These are phyloP conservation scores for Pugionium cornutum DNA, from an alignment of 345 rosid genomes.

Conservation along the genomic window DNA sequence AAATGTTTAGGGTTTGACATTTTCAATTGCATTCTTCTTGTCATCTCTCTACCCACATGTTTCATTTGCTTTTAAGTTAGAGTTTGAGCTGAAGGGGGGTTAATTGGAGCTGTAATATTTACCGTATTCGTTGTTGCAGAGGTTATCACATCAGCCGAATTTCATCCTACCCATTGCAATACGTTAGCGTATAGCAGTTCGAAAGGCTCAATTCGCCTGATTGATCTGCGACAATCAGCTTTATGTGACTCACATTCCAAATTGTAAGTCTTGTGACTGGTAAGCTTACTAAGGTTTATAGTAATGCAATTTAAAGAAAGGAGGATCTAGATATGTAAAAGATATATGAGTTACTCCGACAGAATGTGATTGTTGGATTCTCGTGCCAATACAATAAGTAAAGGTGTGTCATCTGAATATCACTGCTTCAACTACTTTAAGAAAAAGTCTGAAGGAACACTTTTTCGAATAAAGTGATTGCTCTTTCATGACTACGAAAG, in stretches of 20 bases:
- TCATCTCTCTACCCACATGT: background rate
- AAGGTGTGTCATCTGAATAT: conserved; percentile 15
- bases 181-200: conserved; percentile 60
- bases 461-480: conserved; percentile 1
- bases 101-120: conserved; percentile 18
- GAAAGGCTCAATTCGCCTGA: conserved; percentile 91
- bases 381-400: background rate
- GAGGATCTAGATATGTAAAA: conserved; percentile 16
- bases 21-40: background rate
- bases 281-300: conserved; percentile 4
- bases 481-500: conserved; percentile 1
- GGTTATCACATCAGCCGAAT: conserved; percentile 98
- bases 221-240: conserved; percentile 97
- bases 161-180: conserved; percentile 94
- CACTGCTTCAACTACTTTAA: background rate
- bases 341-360: background rate
- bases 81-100: conserved; percentile 12
- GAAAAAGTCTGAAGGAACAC: conserved; percentile 8
- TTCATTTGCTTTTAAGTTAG: conserved; percentile 17
- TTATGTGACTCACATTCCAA: conserved; percentile 91
- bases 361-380: conserved; percentile 8
- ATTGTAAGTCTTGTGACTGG: conserved; percentile 59
- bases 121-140: conserved; percentile 55
- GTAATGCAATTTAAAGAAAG: conserved; percentile 21
- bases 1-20: background rate